phyloP scores from a whole-genome alignment of 345 rosid species.

The Schrenkiella parvula region DNA sequence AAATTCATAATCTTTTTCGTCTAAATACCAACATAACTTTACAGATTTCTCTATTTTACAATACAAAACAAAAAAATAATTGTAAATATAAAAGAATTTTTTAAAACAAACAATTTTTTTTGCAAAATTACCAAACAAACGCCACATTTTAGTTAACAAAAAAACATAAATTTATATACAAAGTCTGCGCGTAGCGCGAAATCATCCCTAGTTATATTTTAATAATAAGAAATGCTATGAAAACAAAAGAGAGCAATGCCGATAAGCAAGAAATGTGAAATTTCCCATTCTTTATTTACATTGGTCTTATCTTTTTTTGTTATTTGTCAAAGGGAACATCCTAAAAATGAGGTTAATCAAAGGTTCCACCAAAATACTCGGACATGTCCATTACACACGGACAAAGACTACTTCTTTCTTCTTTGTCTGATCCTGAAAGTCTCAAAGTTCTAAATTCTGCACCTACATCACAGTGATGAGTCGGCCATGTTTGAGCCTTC shows the following conservation, averaged over 20 bases:
- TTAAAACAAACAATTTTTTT: too few species aligned
- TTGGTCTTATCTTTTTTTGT: neutral
- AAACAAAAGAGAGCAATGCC: neutral
- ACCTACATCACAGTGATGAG: conserved; percentile 15
- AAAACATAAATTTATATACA: too few species aligned
- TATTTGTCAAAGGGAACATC: conserved; percentile 19
- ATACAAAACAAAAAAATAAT: too few species aligned
- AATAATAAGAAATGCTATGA: neutral
- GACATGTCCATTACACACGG: conserved; percentile 24
- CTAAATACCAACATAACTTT: too few species aligned
- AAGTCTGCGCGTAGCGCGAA: too few species aligned
- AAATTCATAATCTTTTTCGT: too few species aligned
- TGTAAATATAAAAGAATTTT: too few species aligned
- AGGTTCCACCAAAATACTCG: conserved; percentile 31
- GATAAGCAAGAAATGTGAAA: neutral
- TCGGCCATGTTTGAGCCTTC: conserved; percentile 24
- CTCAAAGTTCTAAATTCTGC: neutral
- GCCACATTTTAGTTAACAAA: too few species aligned
- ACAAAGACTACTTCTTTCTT: conserved; percentile 17
- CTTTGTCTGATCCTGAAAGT: conserved; percentile 19
- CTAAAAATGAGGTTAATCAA: conserved; percentile 30
- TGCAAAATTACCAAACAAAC: too few species aligned
- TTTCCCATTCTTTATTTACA: neutral
- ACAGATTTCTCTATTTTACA: too few species aligned
- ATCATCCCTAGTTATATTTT: too few species aligned